These are phyloP conservation scores for Plectranthus barbatus DNA, from an alignment of 257 asterid genomes.

Conservation along the genomic window DNA sequence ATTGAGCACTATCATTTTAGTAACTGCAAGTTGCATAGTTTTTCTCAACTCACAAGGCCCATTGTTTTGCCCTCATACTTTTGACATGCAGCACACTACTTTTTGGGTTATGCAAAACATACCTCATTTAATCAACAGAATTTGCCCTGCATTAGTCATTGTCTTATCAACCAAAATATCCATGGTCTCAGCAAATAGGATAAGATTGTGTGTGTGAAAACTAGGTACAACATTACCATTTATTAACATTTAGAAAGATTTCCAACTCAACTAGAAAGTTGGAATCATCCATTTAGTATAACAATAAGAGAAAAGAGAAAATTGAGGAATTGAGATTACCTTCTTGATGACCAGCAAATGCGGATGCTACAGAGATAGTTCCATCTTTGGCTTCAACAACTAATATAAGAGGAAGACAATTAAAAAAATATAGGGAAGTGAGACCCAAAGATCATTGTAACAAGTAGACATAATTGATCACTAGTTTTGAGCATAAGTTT, in stretches of 20 bases:
- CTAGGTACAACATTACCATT: conserved; percentile 4
- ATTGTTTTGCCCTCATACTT: neutral
- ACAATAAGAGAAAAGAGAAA: neutral
- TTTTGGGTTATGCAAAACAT: neutral
- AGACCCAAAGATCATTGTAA: neutral
- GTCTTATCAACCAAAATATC: neutral
- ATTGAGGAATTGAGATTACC: conserved; percentile 30
- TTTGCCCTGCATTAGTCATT: neutral
- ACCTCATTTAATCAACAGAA: neutral
- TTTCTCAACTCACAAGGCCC: conserved; percentile 5
- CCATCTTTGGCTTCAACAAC: conserved; percentile 72
- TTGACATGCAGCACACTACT: neutral
- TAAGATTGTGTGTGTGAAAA: neutral
- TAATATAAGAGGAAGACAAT: conserved; percentile 16
- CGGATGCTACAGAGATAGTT: conserved; percentile 71
- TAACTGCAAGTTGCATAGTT: neutral
- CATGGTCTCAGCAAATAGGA: neutral
- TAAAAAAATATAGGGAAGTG: neutral
- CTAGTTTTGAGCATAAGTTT: neutral
- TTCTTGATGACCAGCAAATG: conserved; percentile 76
- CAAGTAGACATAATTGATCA: neutral
- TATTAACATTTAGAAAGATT: neutral
- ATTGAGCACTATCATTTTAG: neutral
- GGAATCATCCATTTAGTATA: neutral
- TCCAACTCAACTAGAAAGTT: neutral